Conservation (phyloP, 1,284 basidiomycete genomes). For the Mycosarcoma maydis region DNA sequence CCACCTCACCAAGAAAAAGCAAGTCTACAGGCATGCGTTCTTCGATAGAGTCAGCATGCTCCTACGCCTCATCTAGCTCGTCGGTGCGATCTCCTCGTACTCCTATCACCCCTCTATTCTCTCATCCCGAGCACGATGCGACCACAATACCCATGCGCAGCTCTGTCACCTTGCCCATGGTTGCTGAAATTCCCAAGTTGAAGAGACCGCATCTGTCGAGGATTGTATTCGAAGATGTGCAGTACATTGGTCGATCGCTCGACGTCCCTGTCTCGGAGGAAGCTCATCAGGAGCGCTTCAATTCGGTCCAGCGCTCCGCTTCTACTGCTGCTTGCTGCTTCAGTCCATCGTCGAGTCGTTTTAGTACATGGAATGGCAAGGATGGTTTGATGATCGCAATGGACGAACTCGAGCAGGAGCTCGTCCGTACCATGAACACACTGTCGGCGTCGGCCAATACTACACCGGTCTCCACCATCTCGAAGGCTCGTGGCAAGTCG, state of each 20-base stretch:
- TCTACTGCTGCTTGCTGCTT: neutral
- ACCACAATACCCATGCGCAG: slow-evolving; percentile 14
- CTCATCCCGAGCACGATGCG: slow-evolving; percentile 22
- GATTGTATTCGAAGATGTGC: slow-evolving; percentile 24
- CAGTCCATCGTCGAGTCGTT: slow-evolving; percentile 16
- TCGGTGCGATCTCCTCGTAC: slow-evolving; percentile 27
- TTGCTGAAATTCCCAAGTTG: slow-evolving; percentile 10
- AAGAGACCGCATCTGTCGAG: slow-evolving; percentile 13
- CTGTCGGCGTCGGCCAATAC: slow-evolving; percentile 24
- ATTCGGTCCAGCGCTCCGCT: neutral
- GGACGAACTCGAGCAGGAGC: slow-evolving; percentile 42
- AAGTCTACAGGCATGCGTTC: slow-evolving; percentile 11
- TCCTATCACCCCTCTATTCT: slow-evolving; percentile 10
- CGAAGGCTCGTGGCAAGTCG: slow-evolving; percentile 16
- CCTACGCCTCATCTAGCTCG: slow-evolving; percentile 18
- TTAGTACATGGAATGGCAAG: slow-evolving; percentile 24
- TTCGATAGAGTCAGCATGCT: slow-evolving; percentile 23
- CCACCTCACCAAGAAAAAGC: slow-evolving; percentile 36
- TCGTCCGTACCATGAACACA: slow-evolving; percentile 31
- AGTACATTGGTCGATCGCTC: slow-evolving; percentile 36
- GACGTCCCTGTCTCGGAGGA: slow-evolving; percentile 36
- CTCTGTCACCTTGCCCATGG: slow-evolving; percentile 6
- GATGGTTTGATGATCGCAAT: slow-evolving; percentile 38
- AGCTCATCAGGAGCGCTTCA: slow-evolving; percentile 11
- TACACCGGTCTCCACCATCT: slow-evolving; percentile 15